Percentiles rank a stretch among this genome's conserved stretches.
Evolutionary conservation across 2,329 filamentous ascomycete genomes (phyloP).

Genomic region (Periconia digitata): DNA sequence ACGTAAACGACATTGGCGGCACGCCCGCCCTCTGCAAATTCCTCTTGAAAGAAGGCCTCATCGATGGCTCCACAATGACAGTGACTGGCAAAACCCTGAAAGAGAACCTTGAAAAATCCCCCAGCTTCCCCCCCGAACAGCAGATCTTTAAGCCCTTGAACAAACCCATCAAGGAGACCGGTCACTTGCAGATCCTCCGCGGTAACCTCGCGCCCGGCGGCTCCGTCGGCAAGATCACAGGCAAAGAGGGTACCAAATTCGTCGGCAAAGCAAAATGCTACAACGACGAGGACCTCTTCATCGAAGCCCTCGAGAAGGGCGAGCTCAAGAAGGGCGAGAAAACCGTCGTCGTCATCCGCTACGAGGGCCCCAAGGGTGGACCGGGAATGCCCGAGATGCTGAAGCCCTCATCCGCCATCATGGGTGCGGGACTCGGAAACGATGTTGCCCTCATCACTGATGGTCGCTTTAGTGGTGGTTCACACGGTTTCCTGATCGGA

Average conservation of each 20-base stretch:
- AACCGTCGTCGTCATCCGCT: constrained; percentile 74
- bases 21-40: constrained; percentile 54
- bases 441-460: constrained; percentile 76
- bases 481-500: constrained; percentile 83
- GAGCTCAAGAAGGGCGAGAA: constrained; percentile 76
- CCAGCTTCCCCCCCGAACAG: constrained; percentile 68
- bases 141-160: constrained; percentile 69
- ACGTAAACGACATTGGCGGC: constrained; percentile 59
- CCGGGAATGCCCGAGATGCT: constrained; percentile 78
- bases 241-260: constrained; percentile 71
- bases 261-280: constrained; percentile 71
- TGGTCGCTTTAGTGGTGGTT: constrained; percentile 76
- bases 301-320: constrained; percentile 65
- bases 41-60: constrained; percentile 51
- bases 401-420: constrained; percentile 71
- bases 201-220: constrained; percentile 70
- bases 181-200: constrained; percentile 72
- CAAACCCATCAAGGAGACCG: constrained; percentile 70
- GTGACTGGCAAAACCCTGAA: constrained; percentile 54
- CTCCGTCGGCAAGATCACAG: constrained; percentile 74
- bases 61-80: constrained; percentile 52
- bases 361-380: constrained; percentile 72
- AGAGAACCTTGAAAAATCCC: constrained; percentile 55
- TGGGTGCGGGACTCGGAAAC: constrained; percentile 71
- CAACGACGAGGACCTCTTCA: constrained; percentile 70